Conservation (phyloP, 2,329 filamentous ascomycete genomes). For the Arthroderma sp. region DNA sequence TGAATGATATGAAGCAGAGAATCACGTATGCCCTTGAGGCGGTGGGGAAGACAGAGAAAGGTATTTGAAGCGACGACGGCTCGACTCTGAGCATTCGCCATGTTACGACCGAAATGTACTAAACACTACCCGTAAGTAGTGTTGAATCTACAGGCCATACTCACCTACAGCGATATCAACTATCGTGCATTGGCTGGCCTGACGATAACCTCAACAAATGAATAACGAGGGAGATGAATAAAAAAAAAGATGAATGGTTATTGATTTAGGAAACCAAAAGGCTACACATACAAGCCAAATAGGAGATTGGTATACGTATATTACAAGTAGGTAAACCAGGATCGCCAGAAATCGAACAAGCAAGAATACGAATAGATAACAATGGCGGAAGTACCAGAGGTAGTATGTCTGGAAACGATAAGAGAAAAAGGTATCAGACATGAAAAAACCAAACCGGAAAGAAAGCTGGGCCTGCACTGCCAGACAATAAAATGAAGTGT, state of each 20-base stretch:
- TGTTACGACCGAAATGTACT: background rate
- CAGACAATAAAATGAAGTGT: background rate
- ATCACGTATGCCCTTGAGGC: slow-evolving; percentile 61
- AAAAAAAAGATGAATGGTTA: background rate
- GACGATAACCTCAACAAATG: background rate
- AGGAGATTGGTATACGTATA: background rate
- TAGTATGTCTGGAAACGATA: background rate
- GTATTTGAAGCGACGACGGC: background rate
- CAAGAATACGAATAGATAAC: background rate
- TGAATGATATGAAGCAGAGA: slow-evolving; percentile 48
- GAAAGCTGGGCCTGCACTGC: background rate
- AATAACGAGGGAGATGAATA: background rate
- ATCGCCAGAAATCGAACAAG: background rate
- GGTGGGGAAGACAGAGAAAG: slow-evolving; percentile 12
- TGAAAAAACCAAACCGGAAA: background rate
- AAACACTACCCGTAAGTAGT: background rate
- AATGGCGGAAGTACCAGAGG: background rate
- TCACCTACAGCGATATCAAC: background rate
- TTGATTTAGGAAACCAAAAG: background rate
- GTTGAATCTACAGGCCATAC: background rate
- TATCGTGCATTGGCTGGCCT: background rate
- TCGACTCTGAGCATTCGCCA: background rate
- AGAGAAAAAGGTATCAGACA: background rate
- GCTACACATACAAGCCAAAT: background rate
- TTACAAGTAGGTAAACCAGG: slow-evolving; percentile 1